Evolutionary conservation across 2,329 filamentous ascomycete genomes (phyloP), one percentile per base, ranked within the genome.

Genomic region (Alternaria gaisen): DNA sequence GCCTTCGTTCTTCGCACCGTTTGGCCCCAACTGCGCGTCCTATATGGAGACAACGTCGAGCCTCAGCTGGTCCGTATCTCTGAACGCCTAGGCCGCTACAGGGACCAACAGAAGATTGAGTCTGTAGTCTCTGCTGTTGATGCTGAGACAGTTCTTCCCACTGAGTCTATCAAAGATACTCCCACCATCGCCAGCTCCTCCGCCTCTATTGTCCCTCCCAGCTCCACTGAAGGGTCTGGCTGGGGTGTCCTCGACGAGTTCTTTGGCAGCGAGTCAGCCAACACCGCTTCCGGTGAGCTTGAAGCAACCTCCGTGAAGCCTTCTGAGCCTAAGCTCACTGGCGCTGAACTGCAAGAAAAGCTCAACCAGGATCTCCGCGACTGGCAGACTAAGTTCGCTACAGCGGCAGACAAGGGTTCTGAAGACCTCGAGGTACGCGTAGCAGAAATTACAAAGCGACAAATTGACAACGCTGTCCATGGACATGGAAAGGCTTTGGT

Each of bases 61-160:
- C 96, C 96, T 14, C 96, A 99, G 79, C 85, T 99, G 14, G 87
- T 94, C 58, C 92, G 93, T 71, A 98, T 99, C 72, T 92, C 92
- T 12, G 91, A 97, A 81, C 89, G 94, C 46, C 86, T 99, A 11
- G 94, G 93, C 41, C 85, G 91, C 48, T 92, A 93, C 79, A 89
- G 84, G 66, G 85, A 86, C 69, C 87, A 87, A 20, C 87, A 87
- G 74, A 88, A 87, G 68, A 69, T 90, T 22, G 84, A 88, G 67
- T 84, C 86, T 36, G 85, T 83, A 18, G 80, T 87, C 42, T 84
- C 88, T 48, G 84, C 87, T 43, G 77, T 83, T 53, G 85, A 87
- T 14, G 69, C 68, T 16, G 63, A 76, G 50, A 65, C 65, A 66
- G 40, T 65, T 40, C 47, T 58, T 24, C 43, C 63, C 32, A 52